Conservation (phyloP, 2,329 filamentous ascomycete species). For the Hypoxylon sp. region DNA sequence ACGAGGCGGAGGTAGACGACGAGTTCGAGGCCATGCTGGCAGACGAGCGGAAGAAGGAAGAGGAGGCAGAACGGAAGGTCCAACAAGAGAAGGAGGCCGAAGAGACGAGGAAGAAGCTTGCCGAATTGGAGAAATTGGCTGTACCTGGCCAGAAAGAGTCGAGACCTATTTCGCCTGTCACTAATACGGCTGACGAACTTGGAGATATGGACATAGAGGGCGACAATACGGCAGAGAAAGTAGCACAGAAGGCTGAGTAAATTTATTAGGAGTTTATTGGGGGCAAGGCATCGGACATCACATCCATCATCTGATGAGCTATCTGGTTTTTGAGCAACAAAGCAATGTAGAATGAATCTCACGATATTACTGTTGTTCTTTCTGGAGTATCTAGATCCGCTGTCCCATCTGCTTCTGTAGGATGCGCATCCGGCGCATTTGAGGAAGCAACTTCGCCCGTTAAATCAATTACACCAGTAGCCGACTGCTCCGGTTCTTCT, state of each 20-base stretch:
- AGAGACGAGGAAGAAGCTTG: conserved; percentile 58
- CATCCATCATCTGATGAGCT: no score
- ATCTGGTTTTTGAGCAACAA: conserved; percentile 15
- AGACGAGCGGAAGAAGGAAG: conserved; percentile 63
- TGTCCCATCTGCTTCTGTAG: conserved; percentile 2
- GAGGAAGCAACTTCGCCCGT: conserved; percentile 18
- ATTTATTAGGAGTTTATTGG: conserved; percentile 16
- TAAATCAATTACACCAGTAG: conserved; percentile 24
- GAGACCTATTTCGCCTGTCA: conserved; percentile 41
- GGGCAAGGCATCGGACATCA: no score
- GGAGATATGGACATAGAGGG: conserved; percentile 51
- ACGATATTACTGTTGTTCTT: conserved; percentile 21
- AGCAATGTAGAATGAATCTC: conserved; percentile 1
- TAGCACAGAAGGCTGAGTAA: conserved; percentile 24
- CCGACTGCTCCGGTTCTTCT: conserved; percentile 3
- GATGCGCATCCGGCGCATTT: not conserved
- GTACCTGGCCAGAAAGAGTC: conserved; percentile 41
- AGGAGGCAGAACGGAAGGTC: conserved; percentile 53
- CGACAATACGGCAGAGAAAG: conserved; percentile 16
- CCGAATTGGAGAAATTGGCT: conserved; percentile 54
- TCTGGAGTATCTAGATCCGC: conserved; percentile 18
- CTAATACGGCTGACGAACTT: conserved; percentile 48
- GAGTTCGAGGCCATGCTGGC: conserved; percentile 81
- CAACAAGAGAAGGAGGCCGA: conserved; percentile 58
- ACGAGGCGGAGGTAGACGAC: conserved; percentile 86